Percentiles rank a stretch among this genome's conserved stretches.
These are phyloP conservation scores for Ambrosia hybrid DNA, from an alignment of 140 eudicot genomes.

Conservation along the genomic window DNA sequence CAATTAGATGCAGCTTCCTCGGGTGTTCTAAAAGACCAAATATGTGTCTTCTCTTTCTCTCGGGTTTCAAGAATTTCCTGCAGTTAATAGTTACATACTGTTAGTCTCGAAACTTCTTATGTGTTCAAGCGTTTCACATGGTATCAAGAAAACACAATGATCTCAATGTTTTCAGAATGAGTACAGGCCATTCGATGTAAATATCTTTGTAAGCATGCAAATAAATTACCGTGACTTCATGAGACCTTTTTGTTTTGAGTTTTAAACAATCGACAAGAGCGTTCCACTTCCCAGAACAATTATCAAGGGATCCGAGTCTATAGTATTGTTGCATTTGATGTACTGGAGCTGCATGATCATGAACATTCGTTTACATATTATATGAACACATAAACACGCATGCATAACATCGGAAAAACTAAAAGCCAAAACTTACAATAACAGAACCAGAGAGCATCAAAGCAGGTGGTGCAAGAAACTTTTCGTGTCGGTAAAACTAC, in stretches of 20 bases:
- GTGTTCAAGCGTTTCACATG: no score
- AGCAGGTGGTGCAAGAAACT: conserved; percentile 61
- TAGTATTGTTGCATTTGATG: conserved; percentile 98
- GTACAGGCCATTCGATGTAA: background rate
- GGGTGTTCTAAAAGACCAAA: conserved; percentile 71
- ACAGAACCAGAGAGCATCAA: conserved; percentile 92
- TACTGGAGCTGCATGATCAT: conserved; percentile 76
- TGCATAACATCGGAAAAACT: background rate
- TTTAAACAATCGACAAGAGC: conserved; percentile 76
- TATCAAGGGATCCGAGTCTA: conserved; percentile 80
- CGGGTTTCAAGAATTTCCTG: conserved; percentile 76
- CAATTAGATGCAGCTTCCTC: conserved; percentile 67
- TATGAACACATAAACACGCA: background rate
- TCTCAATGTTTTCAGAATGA: background rate
- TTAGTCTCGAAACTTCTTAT: conserved; percentile 7
- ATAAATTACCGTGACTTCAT: conserved; percentile 60
- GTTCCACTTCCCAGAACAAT: conserved; percentile 72
- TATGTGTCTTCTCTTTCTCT: conserved; percentile 61
- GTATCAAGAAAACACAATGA: no score
- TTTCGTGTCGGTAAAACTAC: conserved; percentile 38
- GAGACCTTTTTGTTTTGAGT: conserved; percentile 75
- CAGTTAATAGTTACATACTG: conserved; percentile 21
- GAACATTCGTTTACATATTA: conserved; percentile 10
- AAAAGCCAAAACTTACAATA: conserved; percentile 57
- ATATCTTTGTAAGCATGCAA: background rate